Percentiles rank a stretch among this genome's conserved stretches.
Conservation (phyloP, 2,329 filamentous ascomycete species). For the Lachnellula subtilissima region DNA sequence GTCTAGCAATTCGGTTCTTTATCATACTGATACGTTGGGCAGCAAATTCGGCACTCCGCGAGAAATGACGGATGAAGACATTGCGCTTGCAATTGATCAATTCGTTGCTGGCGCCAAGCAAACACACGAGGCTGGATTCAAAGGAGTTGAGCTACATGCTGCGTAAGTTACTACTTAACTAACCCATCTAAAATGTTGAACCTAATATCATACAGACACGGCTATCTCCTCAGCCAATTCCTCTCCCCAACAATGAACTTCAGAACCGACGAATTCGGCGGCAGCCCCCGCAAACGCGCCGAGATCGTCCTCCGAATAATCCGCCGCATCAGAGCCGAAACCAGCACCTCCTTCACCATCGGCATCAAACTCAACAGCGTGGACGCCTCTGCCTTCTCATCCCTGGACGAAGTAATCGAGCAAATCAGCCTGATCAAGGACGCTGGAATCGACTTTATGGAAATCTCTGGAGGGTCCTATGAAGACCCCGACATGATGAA, state of each 20-base stretch:
- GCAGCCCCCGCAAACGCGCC: conserved; percentile 64
- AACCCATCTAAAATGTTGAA: too few relatives aligned
- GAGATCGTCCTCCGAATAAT: conserved; percentile 63
- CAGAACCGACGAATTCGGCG: conserved; percentile 64
- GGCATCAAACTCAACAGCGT: conserved; percentile 54
- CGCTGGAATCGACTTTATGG: conserved; percentile 59
- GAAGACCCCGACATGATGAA: conserved; percentile 41
- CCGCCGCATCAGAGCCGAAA: conserved; percentile 47
- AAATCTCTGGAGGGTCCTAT: conserved; percentile 60
- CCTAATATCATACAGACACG: conserved; percentile 43
- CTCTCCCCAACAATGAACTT: conserved; percentile 62
- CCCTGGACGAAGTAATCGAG: conserved; percentile 49
- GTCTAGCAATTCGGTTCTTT: too few relatives aligned
- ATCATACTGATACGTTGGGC: too few relatives aligned
- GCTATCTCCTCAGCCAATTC: conserved; percentile 68
- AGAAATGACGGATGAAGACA: conserved; percentile 51
- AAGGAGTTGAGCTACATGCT: conserved; percentile 49
- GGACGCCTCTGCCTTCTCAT: conserved; percentile 40
- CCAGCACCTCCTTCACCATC: conserved; percentile 39
- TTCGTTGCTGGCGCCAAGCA: conserved; percentile 51
- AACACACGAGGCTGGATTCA: conserved; percentile 44
- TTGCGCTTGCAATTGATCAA: conserved; percentile 45
- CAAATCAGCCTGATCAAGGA: conserved; percentile 49
- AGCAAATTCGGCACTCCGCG: conserved; percentile 47
- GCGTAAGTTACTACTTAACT: conserved; percentile 31